Conservation (phyloP, 129 eudicot species). For the Tagetes patula region DNA sequence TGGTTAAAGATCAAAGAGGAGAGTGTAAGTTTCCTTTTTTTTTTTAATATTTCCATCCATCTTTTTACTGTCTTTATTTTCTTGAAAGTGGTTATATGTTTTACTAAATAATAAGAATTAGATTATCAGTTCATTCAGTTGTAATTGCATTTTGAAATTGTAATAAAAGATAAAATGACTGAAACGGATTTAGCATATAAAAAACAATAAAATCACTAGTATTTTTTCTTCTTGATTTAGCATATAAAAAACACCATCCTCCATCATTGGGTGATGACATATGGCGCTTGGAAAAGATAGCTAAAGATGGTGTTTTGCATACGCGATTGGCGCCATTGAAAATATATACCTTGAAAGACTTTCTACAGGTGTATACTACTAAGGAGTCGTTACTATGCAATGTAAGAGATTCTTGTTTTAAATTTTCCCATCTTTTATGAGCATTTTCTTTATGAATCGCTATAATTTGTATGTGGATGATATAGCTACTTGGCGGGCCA, state of each 20-base stretch:
- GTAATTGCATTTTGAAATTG: not conserved
- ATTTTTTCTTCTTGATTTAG: conserved; percentile 35
- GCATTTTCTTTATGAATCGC: not conserved
- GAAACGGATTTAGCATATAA: not conserved
- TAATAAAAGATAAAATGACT: not conserved
- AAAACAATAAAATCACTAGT: conserved; percentile 18
- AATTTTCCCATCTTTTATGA: not conserved
- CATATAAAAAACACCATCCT: conserved; percentile 68
- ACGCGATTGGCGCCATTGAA: conserved; percentile 21
- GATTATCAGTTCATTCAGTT: not conserved
- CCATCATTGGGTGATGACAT: conserved; percentile 60
- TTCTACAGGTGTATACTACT: conserved; percentile 48
- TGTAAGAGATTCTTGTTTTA: conserved; percentile 40
- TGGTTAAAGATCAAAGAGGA: conserved; percentile 83
- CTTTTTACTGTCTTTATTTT: conserved; percentile 9
- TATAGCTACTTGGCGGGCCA: conserved; percentile 57
- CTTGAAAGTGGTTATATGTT: not conserved
- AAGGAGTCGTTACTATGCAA: conserved; percentile 38
- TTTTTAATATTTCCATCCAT: not conserved
- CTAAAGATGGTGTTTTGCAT: conserved; percentile 63
- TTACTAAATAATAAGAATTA: conserved; percentile 1
- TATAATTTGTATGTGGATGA: conserved; percentile 14
- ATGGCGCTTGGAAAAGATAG: conserved; percentile 81
- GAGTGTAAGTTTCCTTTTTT: conserved; percentile 57
- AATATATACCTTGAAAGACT: conserved; percentile 50